phyloP scores from a whole-genome alignment of 179 eudicot genomes.

The Nepenthes alata region DNA sequence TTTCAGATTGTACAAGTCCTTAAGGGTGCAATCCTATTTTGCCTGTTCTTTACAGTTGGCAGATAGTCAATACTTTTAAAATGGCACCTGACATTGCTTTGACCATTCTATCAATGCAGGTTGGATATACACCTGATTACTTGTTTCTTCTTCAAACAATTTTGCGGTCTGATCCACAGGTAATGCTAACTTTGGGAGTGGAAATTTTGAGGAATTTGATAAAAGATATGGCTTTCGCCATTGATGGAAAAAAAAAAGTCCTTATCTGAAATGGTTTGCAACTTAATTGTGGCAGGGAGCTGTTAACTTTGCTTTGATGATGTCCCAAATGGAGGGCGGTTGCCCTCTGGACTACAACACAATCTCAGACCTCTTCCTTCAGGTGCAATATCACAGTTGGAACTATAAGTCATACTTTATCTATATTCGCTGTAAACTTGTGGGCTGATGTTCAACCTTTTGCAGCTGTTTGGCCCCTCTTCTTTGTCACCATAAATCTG shows the following conservation, averaged over 20 bases:
- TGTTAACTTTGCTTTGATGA: slow-evolving; percentile 94
- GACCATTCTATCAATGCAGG: slow-evolving; percentile 28
- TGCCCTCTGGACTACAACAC: slow-evolving; percentile 97
- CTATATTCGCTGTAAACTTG: not conserved
- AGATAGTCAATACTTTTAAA: too few relatives aligned
- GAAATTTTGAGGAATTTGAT: not conserved
- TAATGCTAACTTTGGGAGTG: slow-evolving; percentile 10
- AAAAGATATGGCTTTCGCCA: not conserved
- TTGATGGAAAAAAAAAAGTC: not conserved
- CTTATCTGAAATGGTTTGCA: not conserved
- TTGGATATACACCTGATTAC: slow-evolving; percentile 95
- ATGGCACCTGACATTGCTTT: not conserved
- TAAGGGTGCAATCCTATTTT: not conserved
- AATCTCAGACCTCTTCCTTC: slow-evolving; percentile 91
- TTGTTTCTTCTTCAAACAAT: slow-evolving; percentile 93
- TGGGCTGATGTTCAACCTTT: too few relatives aligned
- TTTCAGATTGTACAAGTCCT: too few relatives aligned
- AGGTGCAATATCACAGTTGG: slow-evolving; percentile 25
- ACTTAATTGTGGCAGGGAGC: slow-evolving; percentile 57
- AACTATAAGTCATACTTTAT: not conserved
- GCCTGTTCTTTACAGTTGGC: not conserved
- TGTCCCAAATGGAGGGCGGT: slow-evolving; percentile 99
- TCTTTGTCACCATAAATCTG: too few relatives aligned
- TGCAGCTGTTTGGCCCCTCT: too few relatives aligned
- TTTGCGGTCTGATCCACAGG: slow-evolving; percentile 93